Base-by-base conservation (phyloP, 306 rosid species). In the Pyrus bretschneideri region DNA sequence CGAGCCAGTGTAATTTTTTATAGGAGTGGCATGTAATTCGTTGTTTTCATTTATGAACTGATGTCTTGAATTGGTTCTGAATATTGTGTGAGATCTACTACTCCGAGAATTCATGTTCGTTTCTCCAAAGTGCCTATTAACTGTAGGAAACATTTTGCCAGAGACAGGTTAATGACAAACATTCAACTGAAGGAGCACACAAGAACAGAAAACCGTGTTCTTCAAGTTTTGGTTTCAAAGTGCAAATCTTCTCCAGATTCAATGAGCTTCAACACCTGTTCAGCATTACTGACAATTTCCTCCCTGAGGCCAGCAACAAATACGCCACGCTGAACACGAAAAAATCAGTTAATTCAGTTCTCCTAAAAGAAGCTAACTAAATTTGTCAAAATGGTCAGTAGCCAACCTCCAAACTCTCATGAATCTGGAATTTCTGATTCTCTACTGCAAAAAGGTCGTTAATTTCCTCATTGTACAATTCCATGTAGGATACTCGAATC, bases 51-150 rank as follows among this genome's bases (percentile, higher is more conserved):
- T 25, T 25, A 25, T 25, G 27, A 25, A 25, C 27, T 25, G 27
- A 25, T 25, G 27, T 25, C 27, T 25, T 25, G 27, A 25, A 25
- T 25, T 25, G 27, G 27, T 92, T 86, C 99, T 87, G 79, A 95
- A 95, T 86, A 95, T 92, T 74, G 97, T 92, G 86, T 95, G 99
- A 6, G 99, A 95, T 74, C 99, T 90, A 80, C 99, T 95, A 84
- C 99, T 95, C 82, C 95, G 87, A 42, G 75, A 92, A 77, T 95
- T 95, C 96, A 95, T 95, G 83, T 90, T 95, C 46, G 97, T 95
- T 86, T 95, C 97, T 49, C 99, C 97, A 76, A 95, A 95, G 81
- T 95, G 97, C 82, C 97, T 90, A 74, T 95, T 92, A 71, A 83
- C 99, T 92, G 89, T 6, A 82, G 69, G 66, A 76, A 49, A 85